Evolutionary conservation across 1,284 basidiomycete genomes (phyloP), one percentile per base, ranked within the genome.

Genomic region (Hypsizygus ulmarius): DNA sequence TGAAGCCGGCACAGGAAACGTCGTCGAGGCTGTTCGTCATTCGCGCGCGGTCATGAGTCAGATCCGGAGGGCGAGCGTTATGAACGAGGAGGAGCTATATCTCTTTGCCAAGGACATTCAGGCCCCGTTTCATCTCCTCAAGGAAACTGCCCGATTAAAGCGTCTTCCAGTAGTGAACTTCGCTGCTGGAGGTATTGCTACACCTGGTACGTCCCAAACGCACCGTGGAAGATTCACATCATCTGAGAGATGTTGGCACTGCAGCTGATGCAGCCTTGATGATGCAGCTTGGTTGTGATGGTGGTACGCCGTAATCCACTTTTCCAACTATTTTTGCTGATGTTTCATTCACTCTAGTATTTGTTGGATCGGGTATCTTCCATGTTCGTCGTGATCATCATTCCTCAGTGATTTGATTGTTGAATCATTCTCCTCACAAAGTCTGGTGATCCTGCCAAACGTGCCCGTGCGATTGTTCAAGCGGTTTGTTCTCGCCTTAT

Each of bases 231-330:
- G n/a, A 38, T 19, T 45, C 12, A 43, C 34, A 7, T 21, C 34
- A 7, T 21, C 37, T 32, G 37, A 37, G 43, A 40, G 36, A 32
- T 30, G 50, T 9, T 55, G 45, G 19, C 45, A 39, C 38, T 53
- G 15, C 39, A 88, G 89, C 94, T 55, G 96, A 99, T 67, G 97
- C 96, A 16, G 97, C 97, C 3, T 72, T 99, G 56, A 97, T 99
- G 96, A 99, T 99, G 96, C 95, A 98, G 66, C 82, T 99, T 32
- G 95, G 96, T 41, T 95, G 93, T 67, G 96, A 99, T 65, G 96
- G 97, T 77, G 92, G 91, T 92, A 61, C 56, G 78, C 71, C 34
- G 35, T 39, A 42, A 42, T 57, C 40, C 37, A 50, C 29, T 27
- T 52, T 49, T 39, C 18, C 45, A 36, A 32, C 19, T 16, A 38